Evolutionary conservation across 805 yeast genomes (phyloP).

Genomic region (Yamadazyma ubonensis): DNA sequence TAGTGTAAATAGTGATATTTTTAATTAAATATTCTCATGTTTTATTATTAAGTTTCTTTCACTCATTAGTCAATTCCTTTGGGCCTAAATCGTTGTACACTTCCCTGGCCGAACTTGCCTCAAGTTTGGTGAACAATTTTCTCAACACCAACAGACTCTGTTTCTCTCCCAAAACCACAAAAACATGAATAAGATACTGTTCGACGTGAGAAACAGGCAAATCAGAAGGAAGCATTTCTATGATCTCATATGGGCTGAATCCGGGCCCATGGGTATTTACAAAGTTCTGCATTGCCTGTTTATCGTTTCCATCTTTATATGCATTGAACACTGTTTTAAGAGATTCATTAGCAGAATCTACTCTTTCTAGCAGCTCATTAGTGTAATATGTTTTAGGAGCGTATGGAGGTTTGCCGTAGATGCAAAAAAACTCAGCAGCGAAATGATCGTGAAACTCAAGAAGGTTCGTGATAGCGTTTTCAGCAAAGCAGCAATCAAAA

Average conservation of each 20-base stretch:
- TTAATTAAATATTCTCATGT: conserved; percentile 4
- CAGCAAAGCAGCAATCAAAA: conserved; percentile 11
- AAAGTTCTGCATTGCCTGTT: conserved; percentile 29
- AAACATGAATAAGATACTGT: conserved; percentile 23
- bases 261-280: conserved; percentile 22
- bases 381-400: conserved; percentile 21
- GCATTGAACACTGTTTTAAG: conserved; percentile 19
- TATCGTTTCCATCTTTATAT: conserved; percentile 17
- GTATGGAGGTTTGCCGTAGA: conserved; percentile 21
- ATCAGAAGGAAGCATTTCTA: conserved; percentile 29
- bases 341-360: conserved; percentile 3
- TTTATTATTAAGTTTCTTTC: background rate
- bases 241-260: conserved; percentile 23
- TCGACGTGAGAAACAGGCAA: conserved; percentile 29
- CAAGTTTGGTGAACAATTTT: conserved; percentile 32
- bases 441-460: conserved; percentile 30
- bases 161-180: conserved; percentile 21
- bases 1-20: conserved; percentile 4
- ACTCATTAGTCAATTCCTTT: background rate
- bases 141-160: conserved; percentile 19
- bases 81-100: conserved; percentile 21
- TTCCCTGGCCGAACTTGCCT: conserved; percentile 21
- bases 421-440: conserved; percentile 32
- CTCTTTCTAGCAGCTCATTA: background rate
- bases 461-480: conserved; percentile 12